Base-by-base conservation (phyloP, 345 rosid genomes). In the Gossypium longicalyx region DNA sequence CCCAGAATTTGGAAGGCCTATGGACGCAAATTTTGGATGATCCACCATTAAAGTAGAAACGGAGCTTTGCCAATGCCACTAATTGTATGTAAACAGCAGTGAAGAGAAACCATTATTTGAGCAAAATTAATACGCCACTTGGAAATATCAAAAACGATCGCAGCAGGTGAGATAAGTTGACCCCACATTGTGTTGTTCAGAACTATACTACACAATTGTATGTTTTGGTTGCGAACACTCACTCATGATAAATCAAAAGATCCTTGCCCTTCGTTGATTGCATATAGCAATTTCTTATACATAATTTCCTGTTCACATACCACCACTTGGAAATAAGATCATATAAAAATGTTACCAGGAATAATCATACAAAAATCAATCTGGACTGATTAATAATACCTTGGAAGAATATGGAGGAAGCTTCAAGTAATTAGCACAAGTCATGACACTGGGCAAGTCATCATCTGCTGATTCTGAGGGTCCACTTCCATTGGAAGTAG, bases 321-420 rank as follows among this genome's bases (percentile, higher is more conserved):
- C 53, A 70, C 8, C 5, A 38, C 17, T 56, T 38, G n/a, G 25
- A 47, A 72, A 29, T 12, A 59, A 59, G 23, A 69, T 19, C 2
- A 13, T 25, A n/a, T 15, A 54, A 74, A 27, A 58, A 19, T 17
- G 19, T n/a, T 0, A 48, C 7, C 25, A 43, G 25, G 53, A 7
- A 53, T 15, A 69, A 57, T 1, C 59, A 22, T 20, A 63, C 67
- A 73, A 71, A 71, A 13, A 7, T 47, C 56, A 66, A 58, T 15
- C 7, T 5, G 7, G 7, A 34, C 17, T 7, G 51, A 27, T 20
- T 48, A 49, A 16, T 4, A n/a, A 47, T 85, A 91, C 99, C 98
- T 96, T 96, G 29, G 97, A 88, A 10, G 99, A 93, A 81, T 93
- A 96, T 29, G 99, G 97, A 70, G 99, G 99, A 76, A 96, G 99